A percentile compares a stretch with the other conserved stretches of the same genome.
Evolutionary conservation across 192 early-diverging fungal genomes (phyloP).

Genomic region (Podila clonocystis): DNA sequence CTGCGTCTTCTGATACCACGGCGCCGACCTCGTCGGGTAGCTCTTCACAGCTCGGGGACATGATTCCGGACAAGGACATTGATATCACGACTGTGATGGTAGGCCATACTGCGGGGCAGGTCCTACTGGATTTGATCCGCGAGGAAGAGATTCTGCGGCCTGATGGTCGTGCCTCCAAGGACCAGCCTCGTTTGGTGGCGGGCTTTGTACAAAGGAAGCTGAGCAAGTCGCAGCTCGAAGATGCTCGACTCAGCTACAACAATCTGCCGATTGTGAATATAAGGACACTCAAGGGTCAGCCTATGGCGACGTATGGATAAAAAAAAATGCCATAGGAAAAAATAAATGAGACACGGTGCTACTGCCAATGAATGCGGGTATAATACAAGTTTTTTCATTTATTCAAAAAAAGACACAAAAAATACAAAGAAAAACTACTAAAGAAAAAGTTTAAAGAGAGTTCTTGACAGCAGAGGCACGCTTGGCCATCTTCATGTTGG

Average conservation of each 20-base stretch:
- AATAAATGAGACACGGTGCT: no score
- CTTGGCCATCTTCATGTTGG: constrained; percentile 84
- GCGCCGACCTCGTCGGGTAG: not conserved
- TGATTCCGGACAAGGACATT: constrained; percentile 33
- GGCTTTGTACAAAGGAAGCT: constrained; percentile 35
- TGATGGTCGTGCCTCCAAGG: not conserved
- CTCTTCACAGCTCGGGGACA: constrained; percentile 10
- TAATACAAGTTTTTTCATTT: constrained; percentile 6
- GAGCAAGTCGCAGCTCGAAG: constrained; percentile 22
- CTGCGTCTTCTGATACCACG: not conserved
- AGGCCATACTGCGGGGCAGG: constrained; percentile 12
- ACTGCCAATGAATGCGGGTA: not conserved
- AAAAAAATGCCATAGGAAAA: not conserved
- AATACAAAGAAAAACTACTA: not conserved
- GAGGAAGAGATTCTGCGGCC: constrained; percentile 8
- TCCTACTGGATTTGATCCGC: constrained; percentile 27
- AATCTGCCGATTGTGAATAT: constrained; percentile 40
- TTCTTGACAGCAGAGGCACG: constrained; percentile 67
- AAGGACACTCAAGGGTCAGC: constrained; percentile 6
- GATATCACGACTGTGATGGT: constrained; percentile 48
- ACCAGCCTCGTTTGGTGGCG: not conserved
- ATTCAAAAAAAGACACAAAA: not conserved
- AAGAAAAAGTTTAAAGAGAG: not conserved
- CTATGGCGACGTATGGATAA: constrained; percentile 16
- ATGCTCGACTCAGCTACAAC: constrained; percentile 34